Conservation (phyloP, 495 filamentous ascomycete species). For the Lasiosphaeris hirsuta region DNA sequence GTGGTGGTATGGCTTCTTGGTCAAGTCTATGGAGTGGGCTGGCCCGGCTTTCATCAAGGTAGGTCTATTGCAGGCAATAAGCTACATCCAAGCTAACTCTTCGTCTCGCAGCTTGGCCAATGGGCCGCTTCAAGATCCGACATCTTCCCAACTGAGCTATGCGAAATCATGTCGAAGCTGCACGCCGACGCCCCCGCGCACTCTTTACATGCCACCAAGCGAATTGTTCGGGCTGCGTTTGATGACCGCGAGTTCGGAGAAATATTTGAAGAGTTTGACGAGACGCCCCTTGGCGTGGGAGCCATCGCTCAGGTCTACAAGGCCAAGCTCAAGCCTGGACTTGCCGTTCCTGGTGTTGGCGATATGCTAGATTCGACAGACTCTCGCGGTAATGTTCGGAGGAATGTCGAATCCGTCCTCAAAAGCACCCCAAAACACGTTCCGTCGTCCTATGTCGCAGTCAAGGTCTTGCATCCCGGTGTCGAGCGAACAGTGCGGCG, state of each 20-base stretch:
- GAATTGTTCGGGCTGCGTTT: constrained; percentile 76
- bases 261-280: constrained; percentile 96
- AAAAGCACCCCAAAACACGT: constrained; percentile 82
- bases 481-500: constrained; percentile 85
- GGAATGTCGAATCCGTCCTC: constrained; percentile 79
- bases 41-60: constrained; percentile 99
- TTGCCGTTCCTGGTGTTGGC: constrained; percentile 60
- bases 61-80: constrained; percentile 13
- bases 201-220: constrained; percentile 74
- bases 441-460: constrained; percentile 88
- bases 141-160: constrained; percentile 95
- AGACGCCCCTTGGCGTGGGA: constrained; percentile 86
- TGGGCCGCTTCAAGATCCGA: constrained; percentile 97
- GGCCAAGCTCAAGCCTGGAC: constrained; percentile 80
- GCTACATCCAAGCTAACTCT: constrained; percentile 20
- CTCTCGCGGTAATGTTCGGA: constrained; percentile 64
- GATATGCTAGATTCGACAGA: constrained; percentile 53
- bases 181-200: constrained; percentile 94
- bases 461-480: constrained; percentile 93
- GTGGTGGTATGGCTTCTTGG: constrained; percentile 94
- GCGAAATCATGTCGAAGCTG: constrained; percentile 87
- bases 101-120: constrained; percentile 73
- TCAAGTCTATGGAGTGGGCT: constrained; percentile 85
- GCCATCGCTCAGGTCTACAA: constrained; percentile 98
- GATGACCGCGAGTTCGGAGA: constrained; percentile 74